Conservation (phyloP, 768 basidiomycete species). For the Trametes villosa region DNA sequence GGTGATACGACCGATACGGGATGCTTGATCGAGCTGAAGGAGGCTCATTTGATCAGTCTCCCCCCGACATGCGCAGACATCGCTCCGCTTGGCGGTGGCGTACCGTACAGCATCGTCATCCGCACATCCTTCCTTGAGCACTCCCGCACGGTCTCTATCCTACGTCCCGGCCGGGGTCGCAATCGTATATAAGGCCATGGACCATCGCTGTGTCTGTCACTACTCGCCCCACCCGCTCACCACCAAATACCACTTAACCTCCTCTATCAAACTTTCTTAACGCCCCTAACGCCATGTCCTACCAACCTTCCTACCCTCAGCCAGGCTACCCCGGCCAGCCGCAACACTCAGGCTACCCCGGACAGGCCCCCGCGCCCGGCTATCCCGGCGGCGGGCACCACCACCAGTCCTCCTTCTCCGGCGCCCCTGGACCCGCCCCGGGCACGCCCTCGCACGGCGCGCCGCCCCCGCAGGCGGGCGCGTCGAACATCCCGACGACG, state of each 20-base stretch:
- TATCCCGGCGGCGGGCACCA: conserved; percentile 24
- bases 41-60: background rate
- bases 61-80: background rate
- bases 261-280: background rate
- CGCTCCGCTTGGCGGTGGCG: background rate
- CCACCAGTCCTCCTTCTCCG: background rate
- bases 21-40: background rate
- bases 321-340: background rate
- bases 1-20: background rate
- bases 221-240: background rate
- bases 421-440: conserved; percentile 4
- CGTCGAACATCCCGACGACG: conserved; percentile 22
- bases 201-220: background rate
- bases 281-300: background rate
- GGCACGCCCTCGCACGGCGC: conserved; percentile 2
- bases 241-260: background rate
- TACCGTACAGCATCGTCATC: background rate
- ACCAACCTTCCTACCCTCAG: background rate
- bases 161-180: background rate
- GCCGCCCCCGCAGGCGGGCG: background rate
- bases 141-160: too few relatives aligned
- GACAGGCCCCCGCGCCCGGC: conserved; percentile 8
- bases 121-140: background rate
- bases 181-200: background rate
- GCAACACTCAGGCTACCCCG: background rate